Evolutionary conservation across 2,329 filamentous ascomycete species (phyloP), one percentile per base, ranked within the genome.

Genomic region (Trematosphaeria pertusa): DNA sequence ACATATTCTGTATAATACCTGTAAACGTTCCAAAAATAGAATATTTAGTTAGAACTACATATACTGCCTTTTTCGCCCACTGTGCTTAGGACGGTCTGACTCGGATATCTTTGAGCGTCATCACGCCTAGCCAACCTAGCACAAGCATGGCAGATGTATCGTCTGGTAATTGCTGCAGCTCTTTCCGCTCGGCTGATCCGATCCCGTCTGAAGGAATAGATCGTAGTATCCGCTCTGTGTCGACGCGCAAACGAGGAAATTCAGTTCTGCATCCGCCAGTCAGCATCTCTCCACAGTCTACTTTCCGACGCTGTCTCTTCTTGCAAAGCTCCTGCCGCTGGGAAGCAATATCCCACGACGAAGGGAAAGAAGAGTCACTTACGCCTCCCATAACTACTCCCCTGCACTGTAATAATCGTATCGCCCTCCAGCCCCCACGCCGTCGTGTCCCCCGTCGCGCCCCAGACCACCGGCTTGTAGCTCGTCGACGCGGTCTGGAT

Each of bases 121-220:
- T n/a, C n/a, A n/a, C n/a, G n/a, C n/a, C n/a, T n/a, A n/a, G n/a
- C n/a, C n/a, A n/a, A n/a, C n/a, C 34, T 46, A 61, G 39, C 78
- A 81, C 28, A 81, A 56, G 52, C 78, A 81, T 22, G 79, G 80
- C 57, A 81, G 61, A 66, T 82, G 80, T 44, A 82, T 69, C 20
- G 78, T 80, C 70, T 81, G 78, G 48, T 78, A 81, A 59, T 81
- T 81, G 54, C 76, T 81, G 56, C 80, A 82, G 4, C 71, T 77
- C 63, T 69, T 71, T 2, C 78, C 79, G 40, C 71, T 74, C 1
- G 80, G 79, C 26, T 69, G 70, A 30, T 79, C 77, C 37, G 73
- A 78, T 1, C 80, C 79, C 1, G 77, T 81, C 66, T 82, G 80
- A 35, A 82, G 64, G 53, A 76, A 82, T 11, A 82, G 55, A 63